Evolutionary conservation across 805 yeast species (phyloP), one percentile per base, ranked within the genome.

Genomic region (Candida tammaniensis): DNA sequence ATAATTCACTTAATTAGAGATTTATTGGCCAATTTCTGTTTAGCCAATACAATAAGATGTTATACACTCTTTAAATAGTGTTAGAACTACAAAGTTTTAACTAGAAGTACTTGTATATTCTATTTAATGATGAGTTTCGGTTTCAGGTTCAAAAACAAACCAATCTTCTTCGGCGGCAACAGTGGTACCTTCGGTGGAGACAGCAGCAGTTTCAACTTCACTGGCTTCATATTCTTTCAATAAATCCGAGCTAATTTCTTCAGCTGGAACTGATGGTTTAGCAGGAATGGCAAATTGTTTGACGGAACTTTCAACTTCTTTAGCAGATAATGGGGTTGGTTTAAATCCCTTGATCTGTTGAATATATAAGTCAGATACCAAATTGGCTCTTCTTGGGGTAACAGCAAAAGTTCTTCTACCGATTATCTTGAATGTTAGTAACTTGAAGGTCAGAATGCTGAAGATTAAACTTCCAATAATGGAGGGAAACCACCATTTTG

Each of bases 301-400:
- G 49, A 88, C 91, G 47, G 82, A 74, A 46, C 78, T 75, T 54
- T 80, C 87, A 43, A 91, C 82, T 49, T 85, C 95, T 47, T 76
- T 70, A 40, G 84, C 78, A 39, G 83, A 66, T 36, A 82, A 58
- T 42, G 87, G 79, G 40, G 82, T 76, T 58, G 96, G 89, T 74
- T 88, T 87, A 80, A 86, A 89, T 43, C 79, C 78, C 71, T 82
- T 86, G 66, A 93, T 72, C 66, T 89, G 95, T 61, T 76, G 79
- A 57, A 91, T 68, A 72, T 89, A 89, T 51, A 89, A 76, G 49
- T 89, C 96, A 61, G 86, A 76, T 57, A 89, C 64, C 58, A 84
- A 70, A 74, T 89, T 76, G 49, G 48, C 49, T 59, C 67, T 63
- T 53, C 60, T 55, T 43, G 71, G 61, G 36, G 70, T 61, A 42